phyloP scores from a whole-genome alignment of 306 rosid genomes.

The Malus sieversii region DNA sequence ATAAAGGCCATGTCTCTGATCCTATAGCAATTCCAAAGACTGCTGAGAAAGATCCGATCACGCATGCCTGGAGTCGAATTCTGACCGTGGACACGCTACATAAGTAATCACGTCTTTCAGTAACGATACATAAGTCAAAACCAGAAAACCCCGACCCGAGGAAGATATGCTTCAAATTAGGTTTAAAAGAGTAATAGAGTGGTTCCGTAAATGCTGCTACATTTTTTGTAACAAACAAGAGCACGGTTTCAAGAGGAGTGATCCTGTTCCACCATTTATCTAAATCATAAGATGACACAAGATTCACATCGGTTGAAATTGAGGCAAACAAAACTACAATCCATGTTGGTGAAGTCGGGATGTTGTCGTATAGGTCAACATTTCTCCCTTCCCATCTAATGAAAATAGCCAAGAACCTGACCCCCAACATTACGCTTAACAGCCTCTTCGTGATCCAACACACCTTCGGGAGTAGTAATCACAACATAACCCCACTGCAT shows the following conservation, averaged over 20 bases:
- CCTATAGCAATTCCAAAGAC: background rate
- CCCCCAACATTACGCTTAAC: constrained; percentile 59
- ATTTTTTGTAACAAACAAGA: background rate
- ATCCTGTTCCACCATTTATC: background rate
- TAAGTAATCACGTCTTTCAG: background rate
- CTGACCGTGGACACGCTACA: background rate
- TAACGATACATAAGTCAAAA: background rate
- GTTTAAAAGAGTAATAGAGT: background rate
- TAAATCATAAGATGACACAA: background rate
- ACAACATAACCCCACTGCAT: constrained; percentile 98
- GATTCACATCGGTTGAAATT: background rate
- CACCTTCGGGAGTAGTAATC: constrained; percentile 85
- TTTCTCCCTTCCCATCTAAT: constrained; percentile 17
- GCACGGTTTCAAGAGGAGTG: background rate
- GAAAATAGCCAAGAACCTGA: constrained; percentile 82
- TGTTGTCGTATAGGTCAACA: background rate
- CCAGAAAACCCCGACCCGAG: background rate
- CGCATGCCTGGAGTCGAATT: background rate
- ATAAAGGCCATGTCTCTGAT: background rate
- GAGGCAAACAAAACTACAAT: background rate
- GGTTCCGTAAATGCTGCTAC: background rate
- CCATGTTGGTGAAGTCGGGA: background rate
- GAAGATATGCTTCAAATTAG: background rate
- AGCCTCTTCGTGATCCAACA: constrained; percentile 95
- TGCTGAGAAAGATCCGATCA: background rate